Percentiles rank a stretch among this genome's conserved stretches.
Conservation (phyloP, 1,139 yeast species). For the Nadsonia starkeyi-henricii region DNA sequence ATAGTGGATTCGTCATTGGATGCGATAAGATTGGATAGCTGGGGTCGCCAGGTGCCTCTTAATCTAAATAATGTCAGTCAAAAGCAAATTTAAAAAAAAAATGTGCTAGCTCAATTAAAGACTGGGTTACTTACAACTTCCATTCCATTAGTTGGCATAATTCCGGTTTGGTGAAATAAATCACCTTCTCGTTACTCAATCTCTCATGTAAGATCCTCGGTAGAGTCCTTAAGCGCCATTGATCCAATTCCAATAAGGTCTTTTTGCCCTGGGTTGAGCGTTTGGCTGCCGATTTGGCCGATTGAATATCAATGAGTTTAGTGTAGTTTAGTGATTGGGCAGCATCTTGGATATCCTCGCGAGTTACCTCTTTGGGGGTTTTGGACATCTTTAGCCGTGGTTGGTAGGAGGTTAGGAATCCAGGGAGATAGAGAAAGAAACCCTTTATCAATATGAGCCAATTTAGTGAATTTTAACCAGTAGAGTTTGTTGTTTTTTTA, state of each 20-base stretch:
- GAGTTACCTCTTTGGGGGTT: neutral
- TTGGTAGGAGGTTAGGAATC: neutral
- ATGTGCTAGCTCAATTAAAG: neutral
- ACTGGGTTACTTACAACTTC: constrained; percentile 2
- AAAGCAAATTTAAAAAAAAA: neutral
- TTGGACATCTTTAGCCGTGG: neutral
- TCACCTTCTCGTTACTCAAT: neutral
- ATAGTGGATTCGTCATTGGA: constrained; percentile 1
- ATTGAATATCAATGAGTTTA: neutral
- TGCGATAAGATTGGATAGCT: constrained; percentile 2
- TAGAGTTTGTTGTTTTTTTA: too few relatives aligned
- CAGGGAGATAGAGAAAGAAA: neutral
- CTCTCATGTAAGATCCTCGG: neutral
- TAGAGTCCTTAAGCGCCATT: neutral
- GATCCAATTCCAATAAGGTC: constrained; percentile 1
- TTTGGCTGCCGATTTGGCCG: constrained; percentile 2
- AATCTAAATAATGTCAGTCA: neutral
- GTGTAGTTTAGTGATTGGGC: neutral
- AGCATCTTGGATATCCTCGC: neutral
- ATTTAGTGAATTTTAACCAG: neutral
- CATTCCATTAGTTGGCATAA: constrained; percentile 3
- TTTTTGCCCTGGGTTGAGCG: constrained; percentile 1
- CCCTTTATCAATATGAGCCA: constrained; percentile 3
- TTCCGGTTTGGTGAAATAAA: neutral
- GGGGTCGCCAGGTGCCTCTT: constrained; percentile 5